Percentiles rank a stretch among this genome's conserved stretches.
Conservation (phyloP, 805 yeast genomes). For the Yamadazyma nakazawae region DNA sequence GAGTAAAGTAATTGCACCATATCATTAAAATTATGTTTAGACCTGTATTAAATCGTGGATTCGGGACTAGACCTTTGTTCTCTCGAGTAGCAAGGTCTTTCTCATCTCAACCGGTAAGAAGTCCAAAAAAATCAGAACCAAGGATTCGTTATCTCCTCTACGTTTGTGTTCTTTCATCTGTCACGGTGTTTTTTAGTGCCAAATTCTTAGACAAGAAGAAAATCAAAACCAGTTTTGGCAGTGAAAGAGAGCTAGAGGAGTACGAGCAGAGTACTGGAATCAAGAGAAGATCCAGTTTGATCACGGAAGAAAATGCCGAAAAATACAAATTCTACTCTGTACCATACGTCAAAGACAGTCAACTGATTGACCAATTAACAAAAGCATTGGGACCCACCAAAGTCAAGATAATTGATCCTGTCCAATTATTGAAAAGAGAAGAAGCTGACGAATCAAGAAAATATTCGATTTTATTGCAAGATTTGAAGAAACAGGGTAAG, state of each 20-base stretch:
- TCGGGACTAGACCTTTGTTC: not conserved
- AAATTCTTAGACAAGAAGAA: conserved; percentile 28
- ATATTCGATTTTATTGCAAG: conserved; percentile 53
- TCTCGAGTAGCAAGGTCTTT: not conserved
- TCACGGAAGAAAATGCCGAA: conserved; percentile 33
- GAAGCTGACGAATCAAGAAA: conserved; percentile 40
- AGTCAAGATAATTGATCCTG: conserved; percentile 49
- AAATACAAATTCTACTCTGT: conserved; percentile 42
- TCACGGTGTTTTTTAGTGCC: conserved; percentile 26
- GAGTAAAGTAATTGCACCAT: not conserved
- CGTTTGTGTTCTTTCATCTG: conserved; percentile 32
- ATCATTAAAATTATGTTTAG: conserved; percentile 2
- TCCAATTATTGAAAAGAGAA: conserved; percentile 45
- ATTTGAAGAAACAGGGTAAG: conserved; percentile 26
- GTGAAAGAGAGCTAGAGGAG: conserved; percentile 48
- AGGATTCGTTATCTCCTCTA: conserved; percentile 35
- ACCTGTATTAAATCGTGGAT: not conserved
- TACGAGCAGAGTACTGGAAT: conserved; percentile 50
- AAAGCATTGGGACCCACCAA: conserved; percentile 17
- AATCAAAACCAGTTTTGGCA: conserved; percentile 36
- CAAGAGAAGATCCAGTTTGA: conserved; percentile 46
- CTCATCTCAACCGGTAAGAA: not conserved
- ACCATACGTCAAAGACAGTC: conserved; percentile 27
- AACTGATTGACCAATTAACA: conserved; percentile 18
- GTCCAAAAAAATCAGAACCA: conserved; percentile 20